phyloP scores from a whole-genome alignment of 139 green algal genomes.

The Chlamydomonas schloesseri region DNA sequence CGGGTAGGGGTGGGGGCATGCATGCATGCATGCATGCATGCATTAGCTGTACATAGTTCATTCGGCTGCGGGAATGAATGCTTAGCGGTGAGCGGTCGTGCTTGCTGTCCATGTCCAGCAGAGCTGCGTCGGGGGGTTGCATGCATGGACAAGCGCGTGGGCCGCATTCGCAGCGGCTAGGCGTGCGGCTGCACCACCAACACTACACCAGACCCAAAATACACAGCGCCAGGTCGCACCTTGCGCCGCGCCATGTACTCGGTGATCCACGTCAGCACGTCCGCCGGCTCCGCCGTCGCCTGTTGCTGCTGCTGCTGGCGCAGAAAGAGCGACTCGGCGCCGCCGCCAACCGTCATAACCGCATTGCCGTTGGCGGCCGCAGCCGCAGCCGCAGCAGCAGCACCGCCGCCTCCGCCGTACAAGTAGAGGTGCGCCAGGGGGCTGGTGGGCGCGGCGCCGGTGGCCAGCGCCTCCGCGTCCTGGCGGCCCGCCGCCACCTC shows the following conservation, averaged over 20 bases:
- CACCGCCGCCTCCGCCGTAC: not conserved
- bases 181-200: no score
- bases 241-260: conserved; percentile 29
- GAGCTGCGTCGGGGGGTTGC: no score
- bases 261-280: conserved; percentile 38
- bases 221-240: not conserved
- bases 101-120: no score
- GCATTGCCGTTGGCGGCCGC: not conserved
- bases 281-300: not conserved
- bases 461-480: not conserved
- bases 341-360: not conserved
- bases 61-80: no score
- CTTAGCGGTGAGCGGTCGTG: no score
- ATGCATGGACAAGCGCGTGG: no score
- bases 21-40: no score
- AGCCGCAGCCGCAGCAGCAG: no score
- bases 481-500: conserved; percentile 4
- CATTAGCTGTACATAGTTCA: no score
- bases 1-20: no score
- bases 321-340: not conserved
- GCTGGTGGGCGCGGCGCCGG: not conserved
- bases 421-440: conserved; percentile 11
- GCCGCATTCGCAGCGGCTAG: no score
- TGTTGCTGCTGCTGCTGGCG: not conserved
- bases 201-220: not conserved